These are phyloP conservation scores for Elaeis guineensis DNA, from an alignment of 176 grass and related monocot genomes.

Conservation along the genomic window DNA sequence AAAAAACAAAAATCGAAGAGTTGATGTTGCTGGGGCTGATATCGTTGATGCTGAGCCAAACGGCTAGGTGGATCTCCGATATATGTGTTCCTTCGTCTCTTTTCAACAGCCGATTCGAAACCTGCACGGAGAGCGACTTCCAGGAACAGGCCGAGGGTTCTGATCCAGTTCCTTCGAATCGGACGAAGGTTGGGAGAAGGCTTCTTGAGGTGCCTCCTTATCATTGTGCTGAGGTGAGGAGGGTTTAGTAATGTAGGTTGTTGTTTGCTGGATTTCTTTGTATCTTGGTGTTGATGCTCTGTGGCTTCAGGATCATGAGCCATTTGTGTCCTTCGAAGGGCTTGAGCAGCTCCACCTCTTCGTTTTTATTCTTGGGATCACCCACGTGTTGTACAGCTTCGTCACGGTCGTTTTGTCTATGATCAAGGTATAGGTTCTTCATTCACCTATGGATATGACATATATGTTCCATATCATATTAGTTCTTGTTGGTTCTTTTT, in stretches of 20 bases:
- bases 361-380: constrained; percentile 89
- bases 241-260: not conserved
- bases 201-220: constrained; percentile 24
- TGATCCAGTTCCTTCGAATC: constrained; percentile 11
- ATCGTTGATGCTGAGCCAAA: constrained; percentile 91
- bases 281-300: not conserved
- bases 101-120: constrained; percentile 67
- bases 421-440: constrained; percentile 54
- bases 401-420: constrained; percentile 84
- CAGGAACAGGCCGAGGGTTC: constrained; percentile 7
- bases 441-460: not conserved
- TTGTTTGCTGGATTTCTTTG: not conserved
- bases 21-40: constrained; percentile 89
- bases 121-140: constrained; percentile 60
- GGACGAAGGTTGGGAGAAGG: constrained; percentile 23
- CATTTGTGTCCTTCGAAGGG: constrained; percentile 86
- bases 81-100: constrained; percentile 71
- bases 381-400: constrained; percentile 86
- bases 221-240: constrained; percentile 48
- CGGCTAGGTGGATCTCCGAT: constrained; percentile 73
- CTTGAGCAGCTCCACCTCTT: constrained; percentile 86
- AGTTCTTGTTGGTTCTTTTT: not conserved
- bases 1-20: constrained; percentile 35
- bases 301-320: constrained; percentile 68
- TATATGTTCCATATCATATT: not conserved